Percentiles rank a stretch among this genome's conserved stretches.
Conservation (phyloP, 2,329 filamentous ascomycete species). For the Nothopassalora personata region DNA sequence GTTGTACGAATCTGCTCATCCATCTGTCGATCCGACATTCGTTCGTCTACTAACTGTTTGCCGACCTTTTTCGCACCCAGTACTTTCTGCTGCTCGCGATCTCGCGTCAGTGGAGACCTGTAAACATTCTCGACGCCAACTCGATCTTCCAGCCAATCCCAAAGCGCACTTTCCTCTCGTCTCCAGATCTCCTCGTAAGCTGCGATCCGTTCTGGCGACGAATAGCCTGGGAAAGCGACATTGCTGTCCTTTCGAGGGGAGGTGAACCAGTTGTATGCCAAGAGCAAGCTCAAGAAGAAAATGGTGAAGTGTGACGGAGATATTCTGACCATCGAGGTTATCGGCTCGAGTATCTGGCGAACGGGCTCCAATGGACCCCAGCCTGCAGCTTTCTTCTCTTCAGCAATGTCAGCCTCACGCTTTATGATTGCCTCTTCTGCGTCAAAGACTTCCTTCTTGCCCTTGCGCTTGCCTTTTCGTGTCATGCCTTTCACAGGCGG, state of each 20-base stretch:
- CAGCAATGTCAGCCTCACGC: constrained; percentile 26
- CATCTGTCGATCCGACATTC: constrained; percentile 79
- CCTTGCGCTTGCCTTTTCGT: constrained; percentile 44
- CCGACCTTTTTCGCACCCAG: constrained; percentile 23
- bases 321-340: constrained; percentile 63
- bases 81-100: constrained; percentile 25
- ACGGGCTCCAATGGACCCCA: constrained; percentile 84
- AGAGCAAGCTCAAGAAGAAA: constrained; percentile 64
- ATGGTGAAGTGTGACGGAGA: constrained; percentile 73
- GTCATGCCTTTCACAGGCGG: constrained; percentile 46
- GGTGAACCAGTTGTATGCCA: constrained; percentile 65
- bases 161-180: constrained; percentile 78
- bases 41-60: constrained; percentile 45
- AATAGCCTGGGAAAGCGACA: constrained; percentile 37
- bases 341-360: constrained; percentile 62
- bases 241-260: constrained; percentile 29
- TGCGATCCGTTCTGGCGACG: constrained; percentile 61
- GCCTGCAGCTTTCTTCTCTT: constrained; percentile 37
- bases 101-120: constrained; percentile 16
- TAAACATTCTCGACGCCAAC: constrained; percentile 60
- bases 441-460: constrained; percentile 49
- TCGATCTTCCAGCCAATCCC: constrained; percentile 89
- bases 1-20: constrained; percentile 76
- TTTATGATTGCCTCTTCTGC: constrained; percentile 38
- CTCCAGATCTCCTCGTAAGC: constrained; percentile 94